Conservation (phyloP, 1,284 basidiomycete genomes). For the Malassezia arunalokei region DNA sequence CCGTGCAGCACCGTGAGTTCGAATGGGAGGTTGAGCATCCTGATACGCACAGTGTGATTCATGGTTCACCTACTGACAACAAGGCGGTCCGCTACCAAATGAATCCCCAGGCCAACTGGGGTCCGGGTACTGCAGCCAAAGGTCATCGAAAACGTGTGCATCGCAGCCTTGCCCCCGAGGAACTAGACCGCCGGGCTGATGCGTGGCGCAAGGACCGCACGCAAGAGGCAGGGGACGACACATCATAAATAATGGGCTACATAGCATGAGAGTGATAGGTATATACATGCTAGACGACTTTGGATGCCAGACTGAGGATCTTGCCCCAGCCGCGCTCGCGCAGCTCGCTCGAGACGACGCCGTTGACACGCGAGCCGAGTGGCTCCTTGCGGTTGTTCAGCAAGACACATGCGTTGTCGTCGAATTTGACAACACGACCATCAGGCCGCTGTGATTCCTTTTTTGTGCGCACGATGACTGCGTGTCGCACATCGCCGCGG, state of each 20-base stretch:
- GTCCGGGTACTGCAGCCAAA: conserved; percentile 53
- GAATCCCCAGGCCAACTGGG: conserved; percentile 85
- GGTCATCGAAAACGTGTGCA: conserved; percentile 18
- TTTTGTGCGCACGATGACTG: conserved; percentile 82
- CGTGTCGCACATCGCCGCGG: conserved; percentile 80
- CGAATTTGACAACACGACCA: conserved; percentile 74
- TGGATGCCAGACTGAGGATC: conserved; percentile 78
- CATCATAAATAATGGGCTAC: background rate
- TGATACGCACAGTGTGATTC: conserved; percentile 10
- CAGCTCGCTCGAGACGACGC: conserved; percentile 80
- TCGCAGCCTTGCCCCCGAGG: conserved; percentile 11
- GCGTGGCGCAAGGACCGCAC: background rate
- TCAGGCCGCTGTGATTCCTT: conserved; percentile 73
- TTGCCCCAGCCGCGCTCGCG: conserved; percentile 89
- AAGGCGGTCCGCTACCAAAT: conserved; percentile 62
- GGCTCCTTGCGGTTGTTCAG: conserved; percentile 95
- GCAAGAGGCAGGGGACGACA: background rate
- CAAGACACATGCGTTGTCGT: conserved; percentile 92
- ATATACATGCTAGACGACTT: conserved; percentile 52
- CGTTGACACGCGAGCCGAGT: conserved; percentile 84
- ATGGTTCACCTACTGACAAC: conserved; percentile 1
- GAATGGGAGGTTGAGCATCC: conserved; percentile 20
- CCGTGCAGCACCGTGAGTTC: conserved; percentile 16
- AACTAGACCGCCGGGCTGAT: conserved; percentile 11
- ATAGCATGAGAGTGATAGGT: background rate